Conservation (phyloP, 2,329 filamentous ascomycete species). For the Phialocephala sp. region DNA sequence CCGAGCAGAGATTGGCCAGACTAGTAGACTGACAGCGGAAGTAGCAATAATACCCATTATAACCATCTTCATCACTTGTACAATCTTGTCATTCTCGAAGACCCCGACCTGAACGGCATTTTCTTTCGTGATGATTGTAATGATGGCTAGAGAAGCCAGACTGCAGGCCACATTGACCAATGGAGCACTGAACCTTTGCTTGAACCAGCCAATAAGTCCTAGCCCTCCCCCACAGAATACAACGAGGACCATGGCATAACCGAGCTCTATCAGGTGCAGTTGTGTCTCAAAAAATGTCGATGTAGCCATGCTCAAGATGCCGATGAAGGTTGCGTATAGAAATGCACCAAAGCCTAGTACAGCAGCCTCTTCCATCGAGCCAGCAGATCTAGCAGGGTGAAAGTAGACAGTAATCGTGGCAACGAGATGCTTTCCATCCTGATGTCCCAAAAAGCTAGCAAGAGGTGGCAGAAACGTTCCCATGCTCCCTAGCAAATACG, state of each 20-base stretch:
- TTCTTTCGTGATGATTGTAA: constrained; percentile 90
- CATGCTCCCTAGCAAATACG: constrained; percentile 85
- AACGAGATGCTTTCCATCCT: constrained; percentile 93
- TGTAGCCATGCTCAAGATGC: constrained; percentile 85
- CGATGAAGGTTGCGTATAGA: constrained; percentile 76
- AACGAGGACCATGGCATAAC: constrained; percentile 79
- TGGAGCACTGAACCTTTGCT: constrained; percentile 78
- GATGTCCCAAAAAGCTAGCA: constrained; percentile 75
- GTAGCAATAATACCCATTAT: constrained; percentile 76
- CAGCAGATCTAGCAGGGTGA: constrained; percentile 83
- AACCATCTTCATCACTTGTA: constrained; percentile 83
- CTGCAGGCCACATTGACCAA: constrained; percentile 86
- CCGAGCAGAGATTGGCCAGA: constrained; percentile 81
- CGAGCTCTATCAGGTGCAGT: constrained; percentile 69
- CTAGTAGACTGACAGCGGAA: constrained; percentile 74
- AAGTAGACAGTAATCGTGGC: constrained; percentile 96
- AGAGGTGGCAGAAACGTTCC: constrained; percentile 82
- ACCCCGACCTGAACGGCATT: constrained; percentile 82
- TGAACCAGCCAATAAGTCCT: constrained; percentile 87
- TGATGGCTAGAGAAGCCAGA: constrained; percentile 84
- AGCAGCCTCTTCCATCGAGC: constrained; percentile 88
- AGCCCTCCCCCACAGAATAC: constrained; percentile 86
- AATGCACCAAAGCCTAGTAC: constrained; percentile 80
- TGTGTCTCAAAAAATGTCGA: constrained; percentile 77
- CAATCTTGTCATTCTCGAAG: constrained; percentile 81